Evolutionary conservation across 2,329 filamentous ascomycete genomes (phyloP).

Genomic region (Pochonia chlamydosporia): DNA sequence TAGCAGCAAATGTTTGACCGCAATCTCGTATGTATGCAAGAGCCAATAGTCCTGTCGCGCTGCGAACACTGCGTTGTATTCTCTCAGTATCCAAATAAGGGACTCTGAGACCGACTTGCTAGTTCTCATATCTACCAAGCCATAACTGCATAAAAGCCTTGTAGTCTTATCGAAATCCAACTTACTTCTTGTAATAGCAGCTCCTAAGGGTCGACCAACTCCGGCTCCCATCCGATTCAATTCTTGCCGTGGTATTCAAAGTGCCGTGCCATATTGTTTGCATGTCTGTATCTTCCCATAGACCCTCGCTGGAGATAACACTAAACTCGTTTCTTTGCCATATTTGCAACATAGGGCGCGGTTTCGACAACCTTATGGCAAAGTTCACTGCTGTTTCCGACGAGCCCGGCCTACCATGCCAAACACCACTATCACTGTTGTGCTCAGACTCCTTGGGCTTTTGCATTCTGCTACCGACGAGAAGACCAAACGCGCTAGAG

Average conservation of each 20-base stretch:
- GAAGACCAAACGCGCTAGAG: conserved; percentile 1
- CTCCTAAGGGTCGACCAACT: too few species aligned
- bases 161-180: too few species aligned
- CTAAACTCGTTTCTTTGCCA: conserved; percentile 8
- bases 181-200: too few species aligned
- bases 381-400: conserved; percentile 4
- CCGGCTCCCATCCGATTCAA: neutral
- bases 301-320: neutral
- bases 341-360: conserved; percentile 2
- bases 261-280: neutral
- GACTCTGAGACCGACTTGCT: too few species aligned
- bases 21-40: conserved; percentile 6
- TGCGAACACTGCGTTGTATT: conserved; percentile 18
- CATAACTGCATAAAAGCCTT: too few species aligned
- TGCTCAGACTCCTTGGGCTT: neutral
- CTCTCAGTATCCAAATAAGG: conserved; percentile 14
- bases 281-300: neutral
- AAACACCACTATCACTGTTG: neutral
- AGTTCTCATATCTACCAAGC: too few species aligned
- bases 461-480: neutral
- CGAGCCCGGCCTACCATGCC: neutral
- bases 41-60: conserved; percentile 17
- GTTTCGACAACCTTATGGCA: neutral
- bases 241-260: conserved; percentile 5
- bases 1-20: conserved; percentile 3